phyloP scores from a whole-genome alignment of 768 basidiomycete genomes.

The Boletus speciosus region DNA sequence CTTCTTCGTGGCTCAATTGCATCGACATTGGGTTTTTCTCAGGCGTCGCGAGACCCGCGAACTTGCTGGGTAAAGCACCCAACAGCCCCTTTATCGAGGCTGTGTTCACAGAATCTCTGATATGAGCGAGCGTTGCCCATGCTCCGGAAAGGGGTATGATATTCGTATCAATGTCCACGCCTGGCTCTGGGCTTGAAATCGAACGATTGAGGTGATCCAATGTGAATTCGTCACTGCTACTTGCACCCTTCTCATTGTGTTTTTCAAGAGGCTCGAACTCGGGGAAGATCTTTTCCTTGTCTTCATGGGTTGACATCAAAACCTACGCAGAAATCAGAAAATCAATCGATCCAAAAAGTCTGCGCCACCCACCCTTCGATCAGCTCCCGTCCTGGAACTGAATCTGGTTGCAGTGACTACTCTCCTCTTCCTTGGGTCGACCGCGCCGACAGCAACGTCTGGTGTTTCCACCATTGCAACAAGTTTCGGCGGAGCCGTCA shows the following conservation, averaged over 20 bases:
- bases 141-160: constrained; percentile 69
- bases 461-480: constrained; percentile 83
- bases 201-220: constrained; percentile 12
- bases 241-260: constrained; percentile 7
- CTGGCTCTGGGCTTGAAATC: constrained; percentile 25
- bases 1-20: constrained; percentile 87
- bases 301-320: constrained; percentile 78
- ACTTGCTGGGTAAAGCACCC: constrained; percentile 63
- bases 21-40: constrained; percentile 96
- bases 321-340: constrained; percentile 44
- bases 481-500: constrained; percentile 81
- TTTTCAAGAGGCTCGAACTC: constrained; percentile 24
- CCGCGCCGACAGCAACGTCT: constrained; percentile 85
- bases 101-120: constrained; percentile 32
- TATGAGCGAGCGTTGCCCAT: constrained; percentile 64
- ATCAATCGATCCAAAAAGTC: neutral
- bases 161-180: constrained; percentile 61
- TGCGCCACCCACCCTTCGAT: constrained; percentile 61
- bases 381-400: constrained; percentile 77
- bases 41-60: constrained; percentile 75
- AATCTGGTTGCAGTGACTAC: constrained; percentile 88
- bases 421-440: constrained; percentile 78
- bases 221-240: neutral
- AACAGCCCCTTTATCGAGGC: constrained; percentile 51
- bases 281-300: constrained; percentile 38